Evolutionary conservation across 2,329 filamentous ascomycete genomes (phyloP), one percentile per base, ranked within the genome.

Genomic region (Colletotrichum paranaense): DNA sequence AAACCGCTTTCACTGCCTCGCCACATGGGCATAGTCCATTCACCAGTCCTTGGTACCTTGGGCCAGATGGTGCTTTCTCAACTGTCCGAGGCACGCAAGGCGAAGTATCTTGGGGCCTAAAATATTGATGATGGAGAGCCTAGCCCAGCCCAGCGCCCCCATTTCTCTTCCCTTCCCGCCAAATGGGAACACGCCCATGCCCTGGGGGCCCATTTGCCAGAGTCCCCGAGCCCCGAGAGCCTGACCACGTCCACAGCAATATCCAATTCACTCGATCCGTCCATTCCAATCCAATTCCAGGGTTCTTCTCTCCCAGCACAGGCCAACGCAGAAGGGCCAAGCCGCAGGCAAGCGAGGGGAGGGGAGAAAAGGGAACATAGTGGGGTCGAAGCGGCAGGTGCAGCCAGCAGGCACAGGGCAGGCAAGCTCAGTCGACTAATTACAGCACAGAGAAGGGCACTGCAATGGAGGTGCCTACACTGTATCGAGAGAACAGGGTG

Each of bases 181-280:
- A 71, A 71, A 71, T 73, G 70, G 71, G 71, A 66, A 73, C 56
- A 49, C 70, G 55, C 59, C 66, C 66, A 59, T 72, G 62, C 56
- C 60, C 62, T 73, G 46, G 71, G 42, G 42, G 42, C 42, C 42
- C 42, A 49, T n/a, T 49, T 49, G 30, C 62, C 26, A 59, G 56
- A 60, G 67, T 56, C 67, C 71, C 71, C 62, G 60, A 71, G 67
- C 52, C 59, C 67, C 70, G 60, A 73, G 56, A 73, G 70, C 71
- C 67, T 71, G 60, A 65, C 67, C 63, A 67, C 19, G 24, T 38
- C 30, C 62, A 30, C 16, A 42, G 16, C 8, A 42, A 42, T 42
- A 35, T 55, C 62, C 30, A 64, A 38, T 64, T 53, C 46, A 63
- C 60, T 63, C 24, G n/a, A 65, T 32, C 60, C 59, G 55, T 49